Evolutionary conservation across 164 flowering plant species (phyloP).

Genomic region (Umbellularia californica): DNA sequence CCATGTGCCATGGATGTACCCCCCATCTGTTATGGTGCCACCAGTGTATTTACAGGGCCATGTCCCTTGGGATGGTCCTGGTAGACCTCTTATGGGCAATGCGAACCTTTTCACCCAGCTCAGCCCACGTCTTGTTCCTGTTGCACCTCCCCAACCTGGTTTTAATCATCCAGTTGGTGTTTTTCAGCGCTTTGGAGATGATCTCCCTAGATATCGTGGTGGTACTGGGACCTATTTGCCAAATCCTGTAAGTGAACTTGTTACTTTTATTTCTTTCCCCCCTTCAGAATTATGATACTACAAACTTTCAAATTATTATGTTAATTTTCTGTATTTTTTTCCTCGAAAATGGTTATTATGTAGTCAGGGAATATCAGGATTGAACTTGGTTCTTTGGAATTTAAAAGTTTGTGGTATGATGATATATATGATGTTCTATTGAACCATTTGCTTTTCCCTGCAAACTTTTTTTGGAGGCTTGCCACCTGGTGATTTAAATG

Average conservation of each 20-base stretch:
- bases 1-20: conserved; percentile 50
- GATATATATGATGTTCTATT: too few species aligned
- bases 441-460: too few species aligned
- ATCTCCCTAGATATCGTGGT: conserved; percentile 81
- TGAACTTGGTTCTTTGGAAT: too few species aligned
- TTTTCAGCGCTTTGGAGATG: conserved; percentile 69
- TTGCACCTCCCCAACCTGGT: conserved; percentile 65
- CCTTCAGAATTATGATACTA: not conserved
- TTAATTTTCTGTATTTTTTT: too few species aligned
- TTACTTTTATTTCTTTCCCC: not conserved
- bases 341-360: too few species aligned
- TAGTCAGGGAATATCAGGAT: too few species aligned
- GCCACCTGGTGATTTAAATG: too few species aligned
- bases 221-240: conserved; percentile 99
- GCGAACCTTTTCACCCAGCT: conserved; percentile 52
- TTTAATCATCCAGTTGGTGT: conserved; percentile 54
- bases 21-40: conserved; percentile 64
- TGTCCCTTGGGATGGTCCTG: conserved; percentile 85
- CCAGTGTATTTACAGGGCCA: conserved; percentile 79
- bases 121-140: conserved; percentile 64
- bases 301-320: too few species aligned
- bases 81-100: conserved; percentile 74
- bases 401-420: too few species aligned
- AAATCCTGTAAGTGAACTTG: conserved; percentile 67
- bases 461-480: too few species aligned